Evolutionary conservation across 2,329 filamentous ascomycete genomes (phyloP), one percentile per base, ranked within the genome.

Genomic region (Diplocarpon rosae): DNA sequence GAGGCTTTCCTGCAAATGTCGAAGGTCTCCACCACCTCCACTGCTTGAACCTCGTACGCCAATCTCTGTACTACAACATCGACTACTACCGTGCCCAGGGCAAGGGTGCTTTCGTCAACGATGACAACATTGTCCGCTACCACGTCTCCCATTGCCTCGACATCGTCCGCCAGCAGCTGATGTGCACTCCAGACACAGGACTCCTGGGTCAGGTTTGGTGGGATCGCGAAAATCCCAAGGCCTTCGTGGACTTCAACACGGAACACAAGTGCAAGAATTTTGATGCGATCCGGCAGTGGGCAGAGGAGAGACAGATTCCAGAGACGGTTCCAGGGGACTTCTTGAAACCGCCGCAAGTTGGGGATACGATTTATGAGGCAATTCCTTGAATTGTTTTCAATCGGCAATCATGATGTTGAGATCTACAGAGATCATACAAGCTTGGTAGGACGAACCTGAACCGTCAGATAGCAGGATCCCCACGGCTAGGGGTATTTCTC

Each of bases 121-220:
- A 66, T 2, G 69, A 72, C 35, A 63, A 63, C 31, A 67, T 73
- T 17, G 58, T 75, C 20, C 64, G 64, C 14, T 63, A 65, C 15
- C 73, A 77, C 51, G 64, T 72, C 46, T 69, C 70, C 2, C 72
- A 77, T 47, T 77, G 73, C 47, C 59, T 76, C 7, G 73, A 77
- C 46, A 71, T 72, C 13, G 47, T 76, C 39, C 66, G 71, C 13
- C 71, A 76, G 53, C 68, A 75, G 42, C 59, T 77, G 11, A 76
- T 75, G 70, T 77, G 72, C 53, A 69, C 63, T 2, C 62, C 69
- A 0, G 71, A 76, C 45, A 64, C 70, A 8, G 72, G 70, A 2
- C 64, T 77, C 1, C 61, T 75, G 0, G 72, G 71, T 1, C 72
- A 76, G 48, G 61, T 76, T 9, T 77, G 73, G 73, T 69, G 69